Evolutionary conservation across 257 asterid genomes (phyloP).

Genomic region (Vinca minor): DNA sequence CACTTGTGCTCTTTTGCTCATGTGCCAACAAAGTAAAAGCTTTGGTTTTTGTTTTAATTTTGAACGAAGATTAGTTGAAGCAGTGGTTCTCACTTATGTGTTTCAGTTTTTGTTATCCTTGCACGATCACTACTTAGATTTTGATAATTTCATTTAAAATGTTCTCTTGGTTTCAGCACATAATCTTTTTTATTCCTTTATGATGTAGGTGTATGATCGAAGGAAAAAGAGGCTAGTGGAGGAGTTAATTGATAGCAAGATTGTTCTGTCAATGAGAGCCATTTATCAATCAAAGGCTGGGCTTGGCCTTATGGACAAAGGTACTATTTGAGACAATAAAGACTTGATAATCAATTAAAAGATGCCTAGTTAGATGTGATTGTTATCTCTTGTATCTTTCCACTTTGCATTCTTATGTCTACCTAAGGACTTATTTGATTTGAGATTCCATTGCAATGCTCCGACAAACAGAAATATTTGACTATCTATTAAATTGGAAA

Average conservation of each 20-base stretch:
- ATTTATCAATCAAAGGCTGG: conserved; percentile 89
- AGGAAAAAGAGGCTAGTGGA: conserved; percentile 82
- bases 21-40: no score
- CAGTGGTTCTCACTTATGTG: not conserved
- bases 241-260: conserved; percentile 90
- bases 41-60: not conserved
- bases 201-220: conserved; percentile 76
- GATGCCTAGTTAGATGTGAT: not conserved
- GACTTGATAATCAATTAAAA: not conserved
- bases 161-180: not conserved
- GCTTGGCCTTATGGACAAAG: conserved; percentile 89
- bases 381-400: not conserved
- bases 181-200: not conserved
- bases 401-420: not conserved
- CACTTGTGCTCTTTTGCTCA: not conserved
- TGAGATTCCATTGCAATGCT: not conserved
- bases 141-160: not conserved
- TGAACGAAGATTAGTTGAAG: not conserved
- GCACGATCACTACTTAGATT: not conserved
- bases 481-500: not conserved
- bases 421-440: conserved; percentile 5
- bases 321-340: conserved; percentile 30
- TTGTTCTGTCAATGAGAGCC: conserved; percentile 91
- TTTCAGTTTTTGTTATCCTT: not conserved
- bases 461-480: not conserved